A percentile compares a stretch with the other conserved stretches of the same genome.
Conservation (phyloP, 106 monocot genomes). For the Acanthochlamys bracteata region DNA sequence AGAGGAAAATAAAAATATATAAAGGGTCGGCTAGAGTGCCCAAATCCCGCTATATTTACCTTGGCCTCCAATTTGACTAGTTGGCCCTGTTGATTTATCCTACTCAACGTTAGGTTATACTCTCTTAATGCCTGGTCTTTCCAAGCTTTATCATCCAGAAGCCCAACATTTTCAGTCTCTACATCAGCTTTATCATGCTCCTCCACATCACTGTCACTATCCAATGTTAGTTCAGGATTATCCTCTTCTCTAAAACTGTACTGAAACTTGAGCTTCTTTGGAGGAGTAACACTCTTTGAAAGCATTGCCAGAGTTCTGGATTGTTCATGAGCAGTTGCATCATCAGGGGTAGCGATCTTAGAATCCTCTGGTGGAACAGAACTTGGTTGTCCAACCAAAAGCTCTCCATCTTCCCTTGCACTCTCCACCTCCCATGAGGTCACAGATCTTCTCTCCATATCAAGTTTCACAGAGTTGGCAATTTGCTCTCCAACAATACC, state of each 20-base stretch:
- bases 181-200: slow-evolving; percentile 23
- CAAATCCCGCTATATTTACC: slow-evolving; percentile 38
- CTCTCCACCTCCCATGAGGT: slow-evolving; percentile 56
- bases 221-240: slow-evolving; percentile 54
- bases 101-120: slow-evolving; percentile 43
- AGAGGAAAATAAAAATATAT: not conserved
- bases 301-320: slow-evolving; percentile 67
- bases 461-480: slow-evolving; percentile 15
- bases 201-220: slow-evolving; percentile 67
- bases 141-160: slow-evolving; percentile 32
- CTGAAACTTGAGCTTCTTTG: slow-evolving; percentile 40
- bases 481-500: slow-evolving; percentile 16
- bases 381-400: slow-evolving; percentile 31
- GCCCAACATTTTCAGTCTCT: slow-evolving; percentile 24
- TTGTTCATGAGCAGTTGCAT: slow-evolving; percentile 27
- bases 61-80: slow-evolving; percentile 63
- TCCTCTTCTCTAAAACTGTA: slow-evolving; percentile 42
- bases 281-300: slow-evolving; percentile 53
- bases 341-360: slow-evolving; percentile 10
- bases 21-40: no score
- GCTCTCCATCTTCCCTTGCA: slow-evolving; percentile 88
- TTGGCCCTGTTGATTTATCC: slow-evolving; percentile 18
- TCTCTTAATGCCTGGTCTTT: slow-evolving; percentile 49
- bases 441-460: slow-evolving; percentile 45
- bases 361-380: slow-evolving; percentile 18